These are phyloP conservation scores for Bryum argenteum DNA, from an alignment of 225 moss, liverwort and hornwort species.

Conservation along the genomic window DNA sequence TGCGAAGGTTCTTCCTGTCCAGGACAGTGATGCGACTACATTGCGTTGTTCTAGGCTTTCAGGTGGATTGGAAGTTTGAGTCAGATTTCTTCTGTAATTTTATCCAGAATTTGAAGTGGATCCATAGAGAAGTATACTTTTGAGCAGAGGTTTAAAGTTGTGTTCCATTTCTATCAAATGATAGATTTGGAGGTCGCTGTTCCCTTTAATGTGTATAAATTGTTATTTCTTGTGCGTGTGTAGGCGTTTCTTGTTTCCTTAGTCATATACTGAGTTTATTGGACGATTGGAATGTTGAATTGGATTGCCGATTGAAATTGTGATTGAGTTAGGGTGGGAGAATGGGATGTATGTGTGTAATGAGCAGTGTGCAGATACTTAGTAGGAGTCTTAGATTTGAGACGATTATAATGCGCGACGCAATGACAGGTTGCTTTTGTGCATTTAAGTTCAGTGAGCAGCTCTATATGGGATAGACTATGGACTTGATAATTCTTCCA, in stretches of 20 bases:
- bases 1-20: no score
- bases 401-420: neutral
- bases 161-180: no score
- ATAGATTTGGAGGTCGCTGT: neutral
- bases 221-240: neutral
- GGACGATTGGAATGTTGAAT: neutral
- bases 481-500: neutral
- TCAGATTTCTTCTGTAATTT: no score
- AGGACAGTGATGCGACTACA: no score
- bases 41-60: no score
- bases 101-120: no score
- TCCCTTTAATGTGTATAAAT: neutral
- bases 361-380: neutral
- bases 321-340: slow-evolving; percentile 22
- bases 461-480: neutral
- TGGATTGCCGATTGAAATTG: neutral
- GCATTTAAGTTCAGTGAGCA: slow-evolving; percentile 6
- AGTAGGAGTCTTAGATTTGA: slow-evolving; percentile 3
- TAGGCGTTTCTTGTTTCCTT: neutral
- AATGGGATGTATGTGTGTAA: slow-evolving; percentile 2
- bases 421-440: neutral
- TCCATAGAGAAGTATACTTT: no score
- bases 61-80: no score
- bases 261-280: slow-evolving; percentile 4
- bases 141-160: no score